A percentile compares a stretch with the other conserved stretches of the same genome.
These are phyloP conservation scores for Cercospora sp. DNA, from an alignment of 2,329 filamentous ascomycete genomes.

Conservation along the genomic window DNA sequence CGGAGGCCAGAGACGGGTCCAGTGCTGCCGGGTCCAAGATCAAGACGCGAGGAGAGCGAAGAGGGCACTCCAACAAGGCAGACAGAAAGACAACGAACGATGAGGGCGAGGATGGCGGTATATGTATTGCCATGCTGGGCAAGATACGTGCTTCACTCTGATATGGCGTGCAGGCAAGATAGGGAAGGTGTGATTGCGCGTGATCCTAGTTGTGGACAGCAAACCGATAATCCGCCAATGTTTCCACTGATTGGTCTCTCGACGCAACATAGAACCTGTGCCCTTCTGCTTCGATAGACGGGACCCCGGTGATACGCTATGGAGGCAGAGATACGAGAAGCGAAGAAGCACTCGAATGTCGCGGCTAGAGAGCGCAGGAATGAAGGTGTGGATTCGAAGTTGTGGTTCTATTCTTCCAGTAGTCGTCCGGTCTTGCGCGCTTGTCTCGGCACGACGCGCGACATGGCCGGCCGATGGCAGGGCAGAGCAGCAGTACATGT, in stretches of 20 bases:
- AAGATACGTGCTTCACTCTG: not conserved
- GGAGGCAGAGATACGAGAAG: not conserved
- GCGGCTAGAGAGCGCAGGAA: not conserved
- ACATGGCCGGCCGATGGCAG: not conserved
- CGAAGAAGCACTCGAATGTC: not conserved
- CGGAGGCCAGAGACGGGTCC: not conserved
- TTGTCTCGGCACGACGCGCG: not conserved
- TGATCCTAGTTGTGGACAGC: not conserved
- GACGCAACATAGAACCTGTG: not conserved
- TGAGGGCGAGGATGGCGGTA: not conserved
- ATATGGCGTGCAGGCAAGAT: not conserved
- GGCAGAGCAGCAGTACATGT: not conserved
- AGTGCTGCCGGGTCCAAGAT: not conserved
- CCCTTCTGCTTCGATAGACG: not conserved
- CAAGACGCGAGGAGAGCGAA: not conserved
- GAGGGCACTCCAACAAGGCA: not conserved
- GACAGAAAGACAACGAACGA: not conserved
- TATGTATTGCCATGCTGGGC: not conserved
- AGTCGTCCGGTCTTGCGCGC: not conserved
- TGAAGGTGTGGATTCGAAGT: not conserved
- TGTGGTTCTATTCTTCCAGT: not conserved
- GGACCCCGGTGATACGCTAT: not conserved
- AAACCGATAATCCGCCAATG: not conserved
- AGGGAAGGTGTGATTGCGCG: not conserved
- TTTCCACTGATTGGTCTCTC: not conserved